A percentile compares a stretch with the other conserved stretches of the same genome.
phyloP scores from a whole-genome alignment of 805 yeast species.

The Starmerella potacharoeniae region DNA sequence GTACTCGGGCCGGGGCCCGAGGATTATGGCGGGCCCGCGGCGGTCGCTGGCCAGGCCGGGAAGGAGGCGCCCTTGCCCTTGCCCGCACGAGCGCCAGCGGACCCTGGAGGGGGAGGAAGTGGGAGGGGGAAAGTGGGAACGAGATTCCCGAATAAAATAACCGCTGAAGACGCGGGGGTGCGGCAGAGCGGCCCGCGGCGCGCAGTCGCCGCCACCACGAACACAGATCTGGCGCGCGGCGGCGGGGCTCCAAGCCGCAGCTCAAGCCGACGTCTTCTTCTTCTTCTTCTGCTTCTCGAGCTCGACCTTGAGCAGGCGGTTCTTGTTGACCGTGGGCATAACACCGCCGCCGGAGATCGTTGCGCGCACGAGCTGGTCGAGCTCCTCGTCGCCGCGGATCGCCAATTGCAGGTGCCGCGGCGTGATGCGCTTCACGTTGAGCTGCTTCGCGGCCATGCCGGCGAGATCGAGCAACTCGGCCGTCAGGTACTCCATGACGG shows the following conservation, averaged over 20 bases:
- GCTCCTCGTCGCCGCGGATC: conserved; percentile 97
- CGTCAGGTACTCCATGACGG: conserved; percentile 92
- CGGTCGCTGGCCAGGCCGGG: no score
- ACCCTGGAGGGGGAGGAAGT: background rate
- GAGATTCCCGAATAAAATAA: no score
- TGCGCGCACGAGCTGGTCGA: conserved; percentile 85
- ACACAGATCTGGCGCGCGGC: no score
- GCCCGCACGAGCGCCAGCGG: background rate
- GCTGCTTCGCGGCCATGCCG: conserved; percentile 98
- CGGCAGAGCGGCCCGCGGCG: no score
- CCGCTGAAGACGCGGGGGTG: no score
- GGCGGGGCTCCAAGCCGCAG: no score
- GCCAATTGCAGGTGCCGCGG: conserved; percentile 99
- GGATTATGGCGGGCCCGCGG: background rate
- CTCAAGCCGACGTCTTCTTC: conserved; percentile 10
- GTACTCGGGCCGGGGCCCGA: background rate
- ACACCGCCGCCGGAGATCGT: conserved; percentile 99
- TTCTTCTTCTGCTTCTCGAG: conserved; percentile 31
- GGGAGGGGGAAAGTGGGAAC: no score
- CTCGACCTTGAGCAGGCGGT: conserved; percentile 62
- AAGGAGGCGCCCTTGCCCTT: background rate
- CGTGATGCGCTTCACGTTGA: conserved; percentile 96
- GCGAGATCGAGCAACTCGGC: conserved; percentile 98
- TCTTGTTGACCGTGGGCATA: conserved; percentile 91
- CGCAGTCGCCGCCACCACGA: no score